Conservation (phyloP, 2,329 filamentous ascomycete species). For the Talaromyces marneffei region DNA sequence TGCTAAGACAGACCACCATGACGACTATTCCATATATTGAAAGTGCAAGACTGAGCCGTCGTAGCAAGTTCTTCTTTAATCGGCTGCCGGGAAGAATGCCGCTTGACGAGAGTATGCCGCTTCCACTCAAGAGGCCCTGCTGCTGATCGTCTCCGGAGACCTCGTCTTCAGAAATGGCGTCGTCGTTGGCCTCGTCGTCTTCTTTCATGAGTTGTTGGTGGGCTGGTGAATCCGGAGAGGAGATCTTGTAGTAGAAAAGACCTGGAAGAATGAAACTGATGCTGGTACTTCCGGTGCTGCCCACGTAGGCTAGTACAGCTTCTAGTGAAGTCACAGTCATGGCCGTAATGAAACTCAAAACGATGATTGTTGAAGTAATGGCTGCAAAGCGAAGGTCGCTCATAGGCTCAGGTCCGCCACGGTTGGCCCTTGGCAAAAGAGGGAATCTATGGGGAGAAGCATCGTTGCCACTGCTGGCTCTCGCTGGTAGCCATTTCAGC, state of each 20-base stretch:
- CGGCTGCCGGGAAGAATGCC: conserved; percentile 56
- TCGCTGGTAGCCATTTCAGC: conserved; percentile 74
- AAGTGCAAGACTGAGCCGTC: conserved; percentile 67
- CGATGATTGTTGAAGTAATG: conserved; percentile 79
- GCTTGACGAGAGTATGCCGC: conserved; percentile 48
- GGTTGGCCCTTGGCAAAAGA: conserved; percentile 33
- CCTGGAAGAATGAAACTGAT: conserved; percentile 97
- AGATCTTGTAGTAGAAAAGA: conserved; percentile 98
- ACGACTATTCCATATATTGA: conserved; percentile 79
- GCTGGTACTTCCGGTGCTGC: conserved; percentile 85
- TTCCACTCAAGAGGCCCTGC: conserved; percentile 31
- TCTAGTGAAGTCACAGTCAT: conserved; percentile 88
- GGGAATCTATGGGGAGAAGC: conserved; percentile 41
- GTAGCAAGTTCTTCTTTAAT: conserved; percentile 59
- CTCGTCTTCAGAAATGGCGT: conserved; percentile 39
- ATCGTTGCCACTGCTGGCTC: conserved; percentile 33
- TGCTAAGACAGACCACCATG: conserved; percentile 80
- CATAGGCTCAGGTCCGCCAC: conserved; percentile 58
- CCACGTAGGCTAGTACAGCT: conserved; percentile 89
- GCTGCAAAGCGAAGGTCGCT: conserved; percentile 82
- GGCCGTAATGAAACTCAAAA: conserved; percentile 78
- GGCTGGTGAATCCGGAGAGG: conserved; percentile 75
- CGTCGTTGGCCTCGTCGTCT: conserved; percentile 66
- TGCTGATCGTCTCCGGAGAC: conserved; percentile 28
- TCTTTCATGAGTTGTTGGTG: conserved; percentile 86